Percentiles rank a stretch among this genome's conserved stretches.
Evolutionary conservation across 306 rosid species (phyloP).

Genomic region (Betula pendula): DNA sequence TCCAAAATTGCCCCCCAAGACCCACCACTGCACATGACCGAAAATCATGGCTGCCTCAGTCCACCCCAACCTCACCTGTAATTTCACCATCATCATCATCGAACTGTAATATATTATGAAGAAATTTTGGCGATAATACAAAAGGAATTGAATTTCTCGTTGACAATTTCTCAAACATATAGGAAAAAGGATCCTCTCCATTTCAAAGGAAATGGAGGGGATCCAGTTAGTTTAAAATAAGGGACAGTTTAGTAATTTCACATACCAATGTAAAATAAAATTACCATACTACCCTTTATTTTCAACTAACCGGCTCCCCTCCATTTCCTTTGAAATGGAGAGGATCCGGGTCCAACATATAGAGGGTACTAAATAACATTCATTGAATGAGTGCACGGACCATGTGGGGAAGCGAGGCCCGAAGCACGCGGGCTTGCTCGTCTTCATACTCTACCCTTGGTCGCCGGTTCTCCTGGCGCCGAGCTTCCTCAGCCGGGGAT

Average conservation of each 20-base stretch:
- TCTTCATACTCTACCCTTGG: conserved; percentile 52
- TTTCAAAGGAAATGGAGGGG: too few relatives aligned
- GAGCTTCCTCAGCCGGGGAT: conserved; percentile 30
- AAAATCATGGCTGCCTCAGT: conserved; percentile 74
- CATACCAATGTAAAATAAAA: too few relatives aligned
- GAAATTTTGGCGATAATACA: background rate
- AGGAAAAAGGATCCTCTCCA: too few relatives aligned
- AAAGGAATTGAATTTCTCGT: background rate
- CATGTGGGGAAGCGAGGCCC: conserved; percentile 70
- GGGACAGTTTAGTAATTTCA: too few relatives aligned
- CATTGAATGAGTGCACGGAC: conserved; percentile 35
- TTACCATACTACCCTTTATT: too few relatives aligned
- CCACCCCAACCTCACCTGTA: conserved; percentile 80
- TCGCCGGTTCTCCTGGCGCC: conserved; percentile 24
- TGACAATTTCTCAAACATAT: background rate
- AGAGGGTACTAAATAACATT: background rate
- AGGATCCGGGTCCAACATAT: too few relatives aligned
- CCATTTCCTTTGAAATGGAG: too few relatives aligned
- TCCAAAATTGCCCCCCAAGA: too few relatives aligned
- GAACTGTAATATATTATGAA: too few relatives aligned
- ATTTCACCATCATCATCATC: conserved; percentile 12
- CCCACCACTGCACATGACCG: too few relatives aligned
- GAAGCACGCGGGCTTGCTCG: conserved; percentile 74
- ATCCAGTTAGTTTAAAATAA: too few relatives aligned
- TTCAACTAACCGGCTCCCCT: too few relatives aligned